These are phyloP conservation scores for Termitomyces sp. DNA, from an alignment of 768 basidiomycete genomes.

Conservation along the genomic window DNA sequence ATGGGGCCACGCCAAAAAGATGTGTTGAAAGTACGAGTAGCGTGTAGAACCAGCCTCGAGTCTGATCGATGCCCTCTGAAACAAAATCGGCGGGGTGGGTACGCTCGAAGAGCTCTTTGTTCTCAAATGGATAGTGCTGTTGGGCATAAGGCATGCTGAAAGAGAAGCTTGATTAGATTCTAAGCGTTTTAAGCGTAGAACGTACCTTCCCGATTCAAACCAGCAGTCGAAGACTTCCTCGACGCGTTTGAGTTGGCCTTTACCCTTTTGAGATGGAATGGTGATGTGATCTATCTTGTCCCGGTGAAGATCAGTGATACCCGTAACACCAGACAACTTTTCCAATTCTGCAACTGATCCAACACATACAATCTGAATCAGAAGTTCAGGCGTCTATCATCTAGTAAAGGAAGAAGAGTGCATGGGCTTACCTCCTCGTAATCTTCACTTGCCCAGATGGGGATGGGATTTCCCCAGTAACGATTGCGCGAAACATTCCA, in stretches of 20 bases:
- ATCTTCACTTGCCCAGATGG: constrained; percentile 95
- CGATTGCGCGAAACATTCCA: constrained; percentile 99
- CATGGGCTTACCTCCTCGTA: constrained; percentile 65
- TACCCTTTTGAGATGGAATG: constrained; percentile 88
- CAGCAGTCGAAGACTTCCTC: constrained; percentile 99
- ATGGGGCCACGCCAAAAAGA: constrained; percentile 89
- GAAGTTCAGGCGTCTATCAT: not conserved
- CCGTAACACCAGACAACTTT: constrained; percentile 75
- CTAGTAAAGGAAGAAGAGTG: not conserved
- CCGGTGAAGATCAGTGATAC: constrained; percentile 87
- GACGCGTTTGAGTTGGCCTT: constrained; percentile 82
- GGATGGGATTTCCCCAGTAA: constrained; percentile 98
- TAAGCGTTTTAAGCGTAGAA: constrained; percentile 2
- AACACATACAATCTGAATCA: constrained; percentile 69
- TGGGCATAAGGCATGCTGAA: constrained; percentile 98
- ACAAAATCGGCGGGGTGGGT: constrained; percentile 96
- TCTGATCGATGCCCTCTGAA: constrained; percentile 98
- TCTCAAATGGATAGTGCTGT: constrained; percentile 97
- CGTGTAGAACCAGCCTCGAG: constrained; percentile 99
- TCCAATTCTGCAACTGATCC: constrained; percentile 89
- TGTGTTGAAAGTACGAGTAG: constrained; percentile 94
- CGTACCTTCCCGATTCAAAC: constrained; percentile 98
- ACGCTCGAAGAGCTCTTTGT: constrained; percentile 80
- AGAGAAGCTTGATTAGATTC: not conserved
- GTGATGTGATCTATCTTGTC: constrained; percentile 96